Evolutionary conservation across 441 rosid species (phyloP).

Genomic region (Croton setiger): DNA sequence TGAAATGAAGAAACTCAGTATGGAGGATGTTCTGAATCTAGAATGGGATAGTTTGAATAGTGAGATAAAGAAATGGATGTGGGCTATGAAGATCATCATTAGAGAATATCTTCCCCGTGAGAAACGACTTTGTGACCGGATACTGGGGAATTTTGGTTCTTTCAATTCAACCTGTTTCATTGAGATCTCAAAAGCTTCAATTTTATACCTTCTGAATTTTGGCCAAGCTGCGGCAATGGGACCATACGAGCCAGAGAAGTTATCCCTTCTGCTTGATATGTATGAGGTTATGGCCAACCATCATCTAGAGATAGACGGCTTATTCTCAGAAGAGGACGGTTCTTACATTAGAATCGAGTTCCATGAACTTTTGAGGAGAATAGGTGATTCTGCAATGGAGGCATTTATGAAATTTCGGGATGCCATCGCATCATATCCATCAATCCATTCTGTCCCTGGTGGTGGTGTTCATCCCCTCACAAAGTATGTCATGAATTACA

Average conservation of each 20-base stretch:
- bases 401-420: constrained; percentile 46
- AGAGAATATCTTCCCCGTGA: constrained; percentile 55
- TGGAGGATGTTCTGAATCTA: constrained; percentile 60
- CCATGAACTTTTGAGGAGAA: constrained; percentile 41
- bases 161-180: constrained; percentile 43
- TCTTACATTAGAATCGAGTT: constrained; percentile 52
- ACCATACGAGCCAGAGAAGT: constrained; percentile 57
- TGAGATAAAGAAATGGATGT: constrained; percentile 62
- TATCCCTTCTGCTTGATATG: constrained; percentile 65
- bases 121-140: constrained; percentile 52
- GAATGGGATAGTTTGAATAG: constrained; percentile 47
- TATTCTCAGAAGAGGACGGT: constrained; percentile 49
- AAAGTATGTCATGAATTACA: constrained; percentile 76
- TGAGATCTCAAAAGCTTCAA: constrained; percentile 54
- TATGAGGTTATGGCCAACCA: constrained; percentile 53
- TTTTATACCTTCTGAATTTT: constrained; percentile 58
- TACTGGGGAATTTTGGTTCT: constrained; percentile 48
- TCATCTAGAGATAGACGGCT: constrained; percentile 42
- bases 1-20: constrained; percentile 48
- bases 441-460: constrained; percentile 44
- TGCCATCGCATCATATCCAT: constrained; percentile 48
- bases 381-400: constrained; percentile 41
- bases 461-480: constrained; percentile 75
- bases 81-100: constrained; percentile 50
- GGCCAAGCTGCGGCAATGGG: constrained; percentile 65